A percentile compares a stretch with the other conserved stretches of the same genome.
Evolutionary conservation across 345 rosid species (phyloP).

Genomic region (Sonneratia caseolaris): DNA sequence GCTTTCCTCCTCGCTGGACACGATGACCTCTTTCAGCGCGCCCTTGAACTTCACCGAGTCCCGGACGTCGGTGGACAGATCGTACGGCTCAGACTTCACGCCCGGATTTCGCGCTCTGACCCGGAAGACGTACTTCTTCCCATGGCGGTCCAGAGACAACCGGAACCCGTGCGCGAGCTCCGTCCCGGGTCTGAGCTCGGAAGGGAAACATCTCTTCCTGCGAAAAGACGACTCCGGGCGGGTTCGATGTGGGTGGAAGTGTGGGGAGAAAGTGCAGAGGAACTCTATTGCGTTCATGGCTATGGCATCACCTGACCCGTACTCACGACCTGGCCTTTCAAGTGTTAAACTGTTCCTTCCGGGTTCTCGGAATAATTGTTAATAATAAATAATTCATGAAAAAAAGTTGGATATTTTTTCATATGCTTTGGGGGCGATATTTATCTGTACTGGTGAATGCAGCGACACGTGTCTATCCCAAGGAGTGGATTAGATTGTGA

Average conservation of each 20-base stretch:
- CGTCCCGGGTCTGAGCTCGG: constrained; percentile 9
- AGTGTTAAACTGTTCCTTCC: neutral
- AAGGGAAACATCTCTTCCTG: constrained; percentile 11
- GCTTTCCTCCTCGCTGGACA: constrained; percentile 15
- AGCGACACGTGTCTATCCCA: constrained; percentile 40
- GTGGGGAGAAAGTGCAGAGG: constrained; percentile 42
- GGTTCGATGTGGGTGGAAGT: constrained; percentile 35
- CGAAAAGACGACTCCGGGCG: constrained; percentile 17
- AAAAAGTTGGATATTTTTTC: neutral
- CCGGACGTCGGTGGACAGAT: constrained; percentile 17
- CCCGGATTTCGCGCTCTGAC: constrained; percentile 33
- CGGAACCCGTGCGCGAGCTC: constrained; percentile 19
- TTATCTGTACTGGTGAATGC: constrained; percentile 33
- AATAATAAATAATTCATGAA: neutral
- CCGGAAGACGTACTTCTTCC: constrained; percentile 25
- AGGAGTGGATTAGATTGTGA: constrained; percentile 3
- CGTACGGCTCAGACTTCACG: constrained; percentile 29
- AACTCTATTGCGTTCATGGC: constrained; percentile 60
- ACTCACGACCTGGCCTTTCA: too few relatives aligned
- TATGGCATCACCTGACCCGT: neutral
- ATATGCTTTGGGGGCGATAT: constrained; percentile 18
- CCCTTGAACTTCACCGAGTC: constrained; percentile 27
- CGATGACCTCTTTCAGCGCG: constrained; percentile 19
- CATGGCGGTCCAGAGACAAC: constrained; percentile 10
- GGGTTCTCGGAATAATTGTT: neutral